phyloP scores from a whole-genome alignment of 306 rosid genomes.

The Gastrolobium bilobum region DNA sequence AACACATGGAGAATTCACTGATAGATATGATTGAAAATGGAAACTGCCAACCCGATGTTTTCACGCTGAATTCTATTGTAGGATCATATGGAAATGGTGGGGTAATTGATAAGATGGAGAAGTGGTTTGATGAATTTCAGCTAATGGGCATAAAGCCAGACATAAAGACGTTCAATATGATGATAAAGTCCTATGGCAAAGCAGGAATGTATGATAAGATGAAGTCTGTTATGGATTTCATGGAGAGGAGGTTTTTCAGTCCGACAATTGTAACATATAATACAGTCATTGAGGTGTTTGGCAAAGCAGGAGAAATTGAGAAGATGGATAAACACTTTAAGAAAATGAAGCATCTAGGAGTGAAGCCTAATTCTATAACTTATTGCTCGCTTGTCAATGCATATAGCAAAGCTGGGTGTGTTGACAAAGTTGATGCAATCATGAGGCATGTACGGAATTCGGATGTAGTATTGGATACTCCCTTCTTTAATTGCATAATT shows the following conservation, averaged over 20 bases:
- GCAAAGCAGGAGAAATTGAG: slow-evolving; percentile 76
- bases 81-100: slow-evolving; percentile 77
- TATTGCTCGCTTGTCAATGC: slow-evolving; percentile 88
- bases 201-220: slow-evolving; percentile 76
- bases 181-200: slow-evolving; percentile 87
- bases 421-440: slow-evolving; percentile 76
- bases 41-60: slow-evolving; percentile 78
- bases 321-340: slow-evolving; percentile 74
- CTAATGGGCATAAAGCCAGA: slow-evolving; percentile 84
- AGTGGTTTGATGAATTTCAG: slow-evolving; percentile 91
- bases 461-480: slow-evolving; percentile 80
- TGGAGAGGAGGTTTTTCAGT: slow-evolving; percentile 76
- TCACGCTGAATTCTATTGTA: slow-evolving; percentile 78
- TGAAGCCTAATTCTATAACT: slow-evolving; percentile 87
- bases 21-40: slow-evolving; percentile 84
- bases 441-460: slow-evolving; percentile 83
- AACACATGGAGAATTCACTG: slow-evolving; percentile 74
- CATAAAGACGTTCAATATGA: slow-evolving; percentile 78
- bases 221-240: slow-evolving; percentile 73
- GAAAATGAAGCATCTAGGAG: slow-evolving; percentile 82
- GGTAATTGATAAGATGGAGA: slow-evolving; percentile 84
- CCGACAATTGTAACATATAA: slow-evolving; percentile 81
- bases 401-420: slow-evolving; percentile 68
- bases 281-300: slow-evolving; percentile 82
- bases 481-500: slow-evolving; percentile 82